Conservation (phyloP, 164 flowering plant genomes). For the Cinnamomum chago region DNA sequence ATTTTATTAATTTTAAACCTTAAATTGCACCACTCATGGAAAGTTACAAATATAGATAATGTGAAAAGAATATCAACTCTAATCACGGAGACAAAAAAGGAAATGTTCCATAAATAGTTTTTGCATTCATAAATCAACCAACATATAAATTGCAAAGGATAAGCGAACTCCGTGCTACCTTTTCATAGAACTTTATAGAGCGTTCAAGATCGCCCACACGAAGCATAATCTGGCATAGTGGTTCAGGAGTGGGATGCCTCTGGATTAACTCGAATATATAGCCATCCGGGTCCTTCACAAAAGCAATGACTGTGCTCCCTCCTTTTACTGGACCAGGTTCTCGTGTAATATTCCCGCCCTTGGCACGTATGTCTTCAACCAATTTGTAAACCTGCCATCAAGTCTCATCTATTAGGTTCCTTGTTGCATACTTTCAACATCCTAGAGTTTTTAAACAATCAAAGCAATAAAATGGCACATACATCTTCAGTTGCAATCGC, state of each 20-base stretch:
- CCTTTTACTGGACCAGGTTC: conserved; percentile 98
- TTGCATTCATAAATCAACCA: not conserved
- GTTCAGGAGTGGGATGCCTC: conserved; percentile 82
- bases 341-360: conserved; percentile 81
- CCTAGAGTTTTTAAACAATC: not conserved
- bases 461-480: conserved; percentile 19
- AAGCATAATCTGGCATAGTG: conserved; percentile 95
- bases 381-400: conserved; percentile 62
- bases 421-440: no score
- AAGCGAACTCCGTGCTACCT: conserved; percentile 36
- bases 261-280: conserved; percentile 87
- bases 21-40: no score
- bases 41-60: no score
- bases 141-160: not conserved
- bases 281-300: conserved; percentile 96
- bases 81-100: not conserved
- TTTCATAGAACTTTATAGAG: conserved; percentile 86
- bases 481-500: conserved; percentile 92
- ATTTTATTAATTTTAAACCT: no score
- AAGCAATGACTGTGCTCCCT: conserved; percentile 71
- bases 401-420: not conserved
- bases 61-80: not conserved
- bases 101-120: not conserved
- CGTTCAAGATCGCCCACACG: conserved; percentile 94
- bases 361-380: conserved; percentile 66